A percentile compares a stretch with the other conserved stretches of the same genome.
Evolutionary conservation across 1,139 yeast species (phyloP).

Genomic region (Yamadazyma sp.): DNA sequence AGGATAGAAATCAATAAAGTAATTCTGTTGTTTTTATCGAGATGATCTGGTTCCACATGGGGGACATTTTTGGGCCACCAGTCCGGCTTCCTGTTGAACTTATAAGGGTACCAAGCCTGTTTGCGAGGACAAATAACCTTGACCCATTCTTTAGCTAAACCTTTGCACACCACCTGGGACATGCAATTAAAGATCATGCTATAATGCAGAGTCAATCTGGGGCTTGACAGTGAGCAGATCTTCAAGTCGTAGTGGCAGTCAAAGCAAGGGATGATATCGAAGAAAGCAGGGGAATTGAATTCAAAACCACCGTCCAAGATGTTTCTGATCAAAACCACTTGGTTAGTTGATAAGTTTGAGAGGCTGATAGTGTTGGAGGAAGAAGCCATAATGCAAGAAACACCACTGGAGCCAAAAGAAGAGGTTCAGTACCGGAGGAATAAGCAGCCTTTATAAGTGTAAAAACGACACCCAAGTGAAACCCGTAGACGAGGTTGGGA

Average conservation of each 20-base stretch:
- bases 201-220: constrained; percentile 15
- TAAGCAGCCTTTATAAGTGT: too few species aligned
- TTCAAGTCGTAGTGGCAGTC: constrained; percentile 5
- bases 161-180: constrained; percentile 57
- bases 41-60: constrained; percentile 76
- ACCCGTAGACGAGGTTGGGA: neutral
- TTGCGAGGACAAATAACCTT: constrained; percentile 64
- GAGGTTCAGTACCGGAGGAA: neutral
- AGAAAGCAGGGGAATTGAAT: constrained; percentile 9
- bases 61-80: constrained; percentile 72
- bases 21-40: constrained; percentile 57
- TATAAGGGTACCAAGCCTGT: constrained; percentile 66
- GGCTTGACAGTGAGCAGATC: constrained; percentile 2
- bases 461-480: neutral
- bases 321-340: constrained; percentile 10
- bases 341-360: constrained; percentile 11
- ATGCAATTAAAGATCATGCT: constrained; percentile 18
- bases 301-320: constrained; percentile 9
- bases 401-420: neutral
- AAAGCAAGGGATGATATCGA: constrained; percentile 16
- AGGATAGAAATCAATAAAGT: constrained; percentile 46
- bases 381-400: neutral
- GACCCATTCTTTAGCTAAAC: constrained; percentile 68
- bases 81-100: constrained; percentile 51
- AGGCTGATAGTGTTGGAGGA: neutral